Conservation (phyloP, 257 asterid species). For the Linderniella brevidens region DNA sequence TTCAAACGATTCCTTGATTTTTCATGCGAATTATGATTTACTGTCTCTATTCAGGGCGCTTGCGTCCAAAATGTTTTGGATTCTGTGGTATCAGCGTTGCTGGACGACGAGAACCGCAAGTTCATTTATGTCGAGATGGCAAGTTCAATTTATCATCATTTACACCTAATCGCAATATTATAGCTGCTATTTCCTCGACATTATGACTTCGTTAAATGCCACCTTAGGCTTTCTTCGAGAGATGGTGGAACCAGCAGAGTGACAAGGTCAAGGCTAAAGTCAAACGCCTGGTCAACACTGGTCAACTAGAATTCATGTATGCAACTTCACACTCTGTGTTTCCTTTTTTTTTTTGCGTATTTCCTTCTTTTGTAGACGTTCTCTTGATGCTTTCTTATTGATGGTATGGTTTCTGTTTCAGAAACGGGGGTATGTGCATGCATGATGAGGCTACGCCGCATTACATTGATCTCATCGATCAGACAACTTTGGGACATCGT, state of each 20-base stretch:
- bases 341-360: not conserved
- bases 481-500: slow-evolving; percentile 64
- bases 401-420: slow-evolving; percentile 10
- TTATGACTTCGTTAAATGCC: not conserved
- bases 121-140: slow-evolving; percentile 76
- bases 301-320: slow-evolving; percentile 76
- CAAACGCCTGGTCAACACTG: slow-evolving; percentile 44
- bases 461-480: slow-evolving; percentile 72
- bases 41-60: slow-evolving; percentile 37
- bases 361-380: not conserved
- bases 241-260: slow-evolving; percentile 81
- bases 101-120: slow-evolving; percentile 48
- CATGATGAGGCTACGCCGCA: slow-evolving; percentile 84
- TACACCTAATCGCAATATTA: not conserved
- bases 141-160: slow-evolving; percentile 10
- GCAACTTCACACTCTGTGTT: not conserved
- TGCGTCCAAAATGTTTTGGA: slow-evolving; percentile 75
- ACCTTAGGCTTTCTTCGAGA: slow-evolving; percentile 53
- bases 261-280: slow-evolving; percentile 37
- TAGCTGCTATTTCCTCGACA: not conserved
- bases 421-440: slow-evolving; percentile 87
- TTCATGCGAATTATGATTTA: not conserved
- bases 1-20: not conserved
- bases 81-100: slow-evolving; percentile 44
- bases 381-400: not conserved